These are phyloP conservation scores for Trichoderma gracile DNA, from an alignment of 2,329 filamentous ascomycete species.

Conservation along the genomic window DNA sequence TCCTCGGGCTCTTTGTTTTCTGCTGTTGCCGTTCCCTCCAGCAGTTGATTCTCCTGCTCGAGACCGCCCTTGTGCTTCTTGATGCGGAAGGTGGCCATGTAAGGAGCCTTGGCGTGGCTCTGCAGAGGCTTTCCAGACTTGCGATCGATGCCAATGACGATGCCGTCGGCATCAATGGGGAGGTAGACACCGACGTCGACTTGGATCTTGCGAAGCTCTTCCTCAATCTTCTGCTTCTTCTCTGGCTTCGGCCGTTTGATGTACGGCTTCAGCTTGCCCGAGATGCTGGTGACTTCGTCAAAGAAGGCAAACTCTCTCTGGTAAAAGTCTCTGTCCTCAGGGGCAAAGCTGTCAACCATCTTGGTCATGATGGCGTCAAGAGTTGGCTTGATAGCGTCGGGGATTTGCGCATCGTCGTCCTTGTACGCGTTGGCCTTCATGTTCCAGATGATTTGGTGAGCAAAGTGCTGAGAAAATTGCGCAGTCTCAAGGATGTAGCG, in stretches of 20 bases:
- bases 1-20: conserved; percentile 36
- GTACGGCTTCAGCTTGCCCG: conserved; percentile 89
- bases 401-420: conserved; percentile 87
- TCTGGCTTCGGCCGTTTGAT: conserved; percentile 92
- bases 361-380: conserved; percentile 86
- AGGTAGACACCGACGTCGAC: conserved; percentile 97
- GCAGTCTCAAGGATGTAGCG: conserved; percentile 96
- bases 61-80: conserved; percentile 68
- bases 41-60: conserved; percentile 55
- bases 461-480: conserved; percentile 96
- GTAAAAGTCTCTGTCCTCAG: conserved; percentile 80
- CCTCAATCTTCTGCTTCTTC: conserved; percentile 99
- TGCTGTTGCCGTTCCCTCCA: conserved; percentile 48
- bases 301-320: conserved; percentile 98
- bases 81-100: conserved; percentile 98
- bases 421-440: conserved; percentile 99
- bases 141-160: conserved; percentile 95
- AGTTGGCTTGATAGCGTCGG: conserved; percentile 89
- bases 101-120: conserved; percentile 96
- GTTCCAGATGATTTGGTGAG: conserved; percentile 99
- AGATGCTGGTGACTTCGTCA: conserved; percentile 91
- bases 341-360: conserved; percentile 79
- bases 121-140: conserved; percentile 97
- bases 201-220: conserved; percentile 95
- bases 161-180: conserved; percentile 93